These are phyloP conservation scores for Lasiodiplodia hormozganensis DNA, from an alignment of 2,329 filamentous ascomycete species.

Conservation along the genomic window DNA sequence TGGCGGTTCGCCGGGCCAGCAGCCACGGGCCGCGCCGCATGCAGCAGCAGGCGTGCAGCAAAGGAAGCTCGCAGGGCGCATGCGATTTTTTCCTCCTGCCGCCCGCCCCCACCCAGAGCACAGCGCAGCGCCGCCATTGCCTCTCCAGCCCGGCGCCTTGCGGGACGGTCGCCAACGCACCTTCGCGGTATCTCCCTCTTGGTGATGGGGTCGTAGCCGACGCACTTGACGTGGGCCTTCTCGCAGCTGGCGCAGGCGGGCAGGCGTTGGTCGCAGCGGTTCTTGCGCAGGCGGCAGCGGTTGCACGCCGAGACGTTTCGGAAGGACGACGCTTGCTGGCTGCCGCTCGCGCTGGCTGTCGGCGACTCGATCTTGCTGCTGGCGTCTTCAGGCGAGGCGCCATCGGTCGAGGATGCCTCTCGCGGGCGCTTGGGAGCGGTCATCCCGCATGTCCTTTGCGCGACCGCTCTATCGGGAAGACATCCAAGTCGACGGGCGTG, in stretches of 20 bases:
- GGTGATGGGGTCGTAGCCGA: conserved; percentile 95
- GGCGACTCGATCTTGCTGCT: conserved; percentile 41
- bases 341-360: conserved; percentile 35
- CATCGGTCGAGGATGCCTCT: conserved; percentile 46
- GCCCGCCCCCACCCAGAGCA: conserved; percentile 20
- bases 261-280: conserved; percentile 90
- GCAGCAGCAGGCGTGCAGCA: conserved; percentile 27
- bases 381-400: conserved; percentile 30
- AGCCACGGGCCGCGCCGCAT: conserved; percentile 25
- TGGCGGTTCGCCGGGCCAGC: conserved; percentile 8
- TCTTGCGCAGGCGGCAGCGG: conserved; percentile 89
- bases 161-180: conserved; percentile 41
- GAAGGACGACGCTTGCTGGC: conserved; percentile 43
- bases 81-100: conserved; percentile 20
- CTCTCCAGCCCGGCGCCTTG: neutral
- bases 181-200: conserved; percentile 92
- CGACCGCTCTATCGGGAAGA: conserved; percentile 23
- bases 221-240: conserved; percentile 89
- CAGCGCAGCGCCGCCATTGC: neutral
- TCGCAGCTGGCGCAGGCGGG: conserved; percentile 91
- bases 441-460: conserved; percentile 38
- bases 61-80: conserved; percentile 18
- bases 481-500: conserved; percentile 21
- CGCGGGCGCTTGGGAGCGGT: conserved; percentile 48
- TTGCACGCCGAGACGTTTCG: conserved; percentile 86